These are phyloP conservation scores for Mycosarcoma mackinlayi DNA, from an alignment of 1,284 basidiomycete genomes.

Conservation along the genomic window DNA sequence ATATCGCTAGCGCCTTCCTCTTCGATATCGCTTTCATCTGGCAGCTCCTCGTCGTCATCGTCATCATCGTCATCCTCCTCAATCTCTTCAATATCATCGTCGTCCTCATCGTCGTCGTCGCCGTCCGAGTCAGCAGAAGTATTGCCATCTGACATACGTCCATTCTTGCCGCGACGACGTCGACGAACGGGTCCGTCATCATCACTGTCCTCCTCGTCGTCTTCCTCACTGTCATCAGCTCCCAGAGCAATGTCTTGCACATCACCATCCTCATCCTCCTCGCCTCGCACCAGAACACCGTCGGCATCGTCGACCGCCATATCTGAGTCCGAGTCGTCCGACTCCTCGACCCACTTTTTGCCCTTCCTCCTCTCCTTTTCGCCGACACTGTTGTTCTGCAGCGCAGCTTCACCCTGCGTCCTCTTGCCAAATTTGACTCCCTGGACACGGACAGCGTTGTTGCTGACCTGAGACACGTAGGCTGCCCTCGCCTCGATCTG, in stretches of 20 bases:
- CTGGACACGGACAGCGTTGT: conserved; percentile 51
- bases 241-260: conserved; percentile 58
- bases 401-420: conserved; percentile 28
- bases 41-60: conserved; percentile 39
- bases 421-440: conserved; percentile 55
- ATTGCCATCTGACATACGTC: conserved; percentile 36
- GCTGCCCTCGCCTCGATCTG: conserved; percentile 82
- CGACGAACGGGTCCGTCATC: conserved; percentile 36
- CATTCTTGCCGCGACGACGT: conserved; percentile 33
- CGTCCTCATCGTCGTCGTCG: conserved; percentile 30
- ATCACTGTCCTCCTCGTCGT: conserved; percentile 43
- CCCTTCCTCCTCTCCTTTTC: conserved; percentile 46
- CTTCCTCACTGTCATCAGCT: conserved; percentile 46
- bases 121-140: conserved; percentile 45
- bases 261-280: conserved; percentile 51
- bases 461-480: conserved; percentile 53
- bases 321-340: conserved; percentile 48
- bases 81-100: conserved; percentile 28
- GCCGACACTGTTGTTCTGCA: not conserved
- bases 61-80: conserved; percentile 30
- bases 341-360: conserved; percentile 58
- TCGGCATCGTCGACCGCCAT: conserved; percentile 44
- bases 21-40: conserved; percentile 50
- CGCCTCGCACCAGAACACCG: conserved; percentile 39
- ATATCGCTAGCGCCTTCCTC: conserved; percentile 45